Evolutionary conservation across 2,329 filamentous ascomycete genomes (phyloP).

Genomic region (Scedosporium minutisporum): DNA sequence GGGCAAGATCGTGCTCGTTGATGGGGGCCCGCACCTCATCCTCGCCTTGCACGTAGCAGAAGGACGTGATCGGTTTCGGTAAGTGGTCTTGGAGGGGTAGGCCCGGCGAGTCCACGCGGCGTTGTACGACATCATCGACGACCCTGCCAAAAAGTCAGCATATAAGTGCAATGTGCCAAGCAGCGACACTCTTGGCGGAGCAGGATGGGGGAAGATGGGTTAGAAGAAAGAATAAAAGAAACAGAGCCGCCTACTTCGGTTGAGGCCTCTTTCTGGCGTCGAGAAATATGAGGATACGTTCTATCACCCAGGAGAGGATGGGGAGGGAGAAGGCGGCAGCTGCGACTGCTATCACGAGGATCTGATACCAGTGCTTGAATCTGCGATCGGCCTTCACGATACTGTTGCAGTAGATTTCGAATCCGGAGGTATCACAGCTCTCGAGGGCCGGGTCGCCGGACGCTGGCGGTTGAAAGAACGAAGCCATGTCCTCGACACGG

Average conservation of each 20-base stretch:
- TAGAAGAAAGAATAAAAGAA: not conserved
- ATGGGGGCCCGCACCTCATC: constrained; percentile 4
- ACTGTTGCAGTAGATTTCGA: constrained; percentile 22
- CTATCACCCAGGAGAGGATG: constrained; percentile 10
- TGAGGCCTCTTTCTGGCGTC: not conserved
- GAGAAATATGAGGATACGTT: not conserved
- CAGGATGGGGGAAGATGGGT: not conserved
- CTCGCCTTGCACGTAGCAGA: not conserved
- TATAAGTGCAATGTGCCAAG: not conserved
- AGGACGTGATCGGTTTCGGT: constrained; percentile 5
- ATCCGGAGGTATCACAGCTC: constrained; percentile 13
- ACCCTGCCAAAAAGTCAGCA: not conserved
- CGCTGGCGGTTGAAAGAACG: constrained; percentile 20
- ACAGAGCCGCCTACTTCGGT: not conserved
- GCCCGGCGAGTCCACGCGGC: not conserved
- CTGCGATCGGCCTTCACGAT: constrained; percentile 14
- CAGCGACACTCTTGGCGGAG: not conserved
- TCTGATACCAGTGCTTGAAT: constrained; percentile 17
- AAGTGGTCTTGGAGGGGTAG: not conserved
- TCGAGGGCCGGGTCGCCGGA: constrained; percentile 18
- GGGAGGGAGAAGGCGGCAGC: constrained; percentile 14
- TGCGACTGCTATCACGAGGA: constrained; percentile 17
- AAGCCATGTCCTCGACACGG: constrained; percentile 19
- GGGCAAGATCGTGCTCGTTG: constrained; percentile 2
- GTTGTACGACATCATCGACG: not conserved